These are phyloP conservation scores for Saccharomycopsis microspora DNA, from an alignment of 805 yeast species.

Conservation along the genomic window DNA sequence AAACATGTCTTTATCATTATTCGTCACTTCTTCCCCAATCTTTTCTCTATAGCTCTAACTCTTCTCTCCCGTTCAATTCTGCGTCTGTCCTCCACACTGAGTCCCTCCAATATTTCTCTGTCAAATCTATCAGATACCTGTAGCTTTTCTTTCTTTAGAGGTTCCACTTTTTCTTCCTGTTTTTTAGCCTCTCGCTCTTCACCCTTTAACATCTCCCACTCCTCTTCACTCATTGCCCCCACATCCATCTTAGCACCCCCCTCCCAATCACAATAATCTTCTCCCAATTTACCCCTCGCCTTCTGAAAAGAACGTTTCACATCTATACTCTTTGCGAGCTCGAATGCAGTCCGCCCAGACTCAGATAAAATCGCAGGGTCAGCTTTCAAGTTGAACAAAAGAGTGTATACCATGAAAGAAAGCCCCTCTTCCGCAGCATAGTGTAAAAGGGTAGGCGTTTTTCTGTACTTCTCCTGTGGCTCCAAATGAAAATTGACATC, in stretches of 20 bases:
- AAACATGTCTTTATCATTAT: not conserved
- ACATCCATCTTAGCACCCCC: constrained; percentile 36
- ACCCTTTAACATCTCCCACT: constrained; percentile 31
- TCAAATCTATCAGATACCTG: constrained; percentile 3
- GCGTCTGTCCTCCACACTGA: constrained; percentile 64
- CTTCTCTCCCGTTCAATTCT: constrained; percentile 86
- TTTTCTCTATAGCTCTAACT: constrained; percentile 93
- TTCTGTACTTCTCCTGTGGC: constrained; percentile 41
- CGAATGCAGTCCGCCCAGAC: constrained; percentile 56
- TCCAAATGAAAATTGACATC: constrained; percentile 28
- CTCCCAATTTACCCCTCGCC: constrained; percentile 60
- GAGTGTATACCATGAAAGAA: constrained; percentile 48
- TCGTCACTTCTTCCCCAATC: constrained; percentile 30
- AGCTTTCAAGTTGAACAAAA: constrained; percentile 54
- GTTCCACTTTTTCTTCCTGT: constrained; percentile 26
- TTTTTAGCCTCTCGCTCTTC: constrained; percentile 29
- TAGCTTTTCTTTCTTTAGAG: constrained; percentile 3
- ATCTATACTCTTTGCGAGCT: constrained; percentile 36
- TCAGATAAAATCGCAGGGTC: constrained; percentile 51
- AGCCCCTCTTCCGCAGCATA: constrained; percentile 62
- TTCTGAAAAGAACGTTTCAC: constrained; percentile 51
- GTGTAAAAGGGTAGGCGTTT: constrained; percentile 68
- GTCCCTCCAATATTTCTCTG: constrained; percentile 41
- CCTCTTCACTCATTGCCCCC: constrained; percentile 43
- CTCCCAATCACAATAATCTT: constrained; percentile 58